Percentiles rank a stretch among this genome's conserved stretches.
phyloP scores from a whole-genome alignment of 805 yeast species.

The Wickerhamomyces bisporus region DNA sequence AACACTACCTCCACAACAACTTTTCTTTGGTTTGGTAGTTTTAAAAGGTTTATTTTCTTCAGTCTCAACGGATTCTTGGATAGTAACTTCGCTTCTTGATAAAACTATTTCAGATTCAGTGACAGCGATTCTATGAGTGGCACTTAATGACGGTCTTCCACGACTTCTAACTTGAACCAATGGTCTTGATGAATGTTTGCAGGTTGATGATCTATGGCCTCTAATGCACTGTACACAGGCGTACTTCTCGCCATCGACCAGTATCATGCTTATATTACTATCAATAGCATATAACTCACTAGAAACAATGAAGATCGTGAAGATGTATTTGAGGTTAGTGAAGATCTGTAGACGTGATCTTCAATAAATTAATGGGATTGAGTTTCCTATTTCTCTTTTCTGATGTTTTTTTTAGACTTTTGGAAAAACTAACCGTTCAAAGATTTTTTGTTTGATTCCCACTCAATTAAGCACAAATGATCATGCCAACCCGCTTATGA shows the following conservation, averaged over 20 bases:
- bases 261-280: conserved; percentile 47
- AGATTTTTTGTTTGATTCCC: no score
- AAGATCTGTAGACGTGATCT: no score
- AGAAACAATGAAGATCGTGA: no score
- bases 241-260: conserved; percentile 67
- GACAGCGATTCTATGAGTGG: conserved; percentile 24
- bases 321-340: no score
- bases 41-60: background rate
- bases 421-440: no score
- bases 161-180: conserved; percentile 70
- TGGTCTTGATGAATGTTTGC: conserved; percentile 70
- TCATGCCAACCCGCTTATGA: no score
- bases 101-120: conserved; percentile 19
- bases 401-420: no score
- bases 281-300: no score
- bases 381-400: no score
- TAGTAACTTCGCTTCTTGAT: conserved; percentile 11
- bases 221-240: conserved; percentile 76
- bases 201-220: conserved; percentile 77
- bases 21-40: background rate
- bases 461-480: no score
- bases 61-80: conserved; percentile 5
- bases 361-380: no score
- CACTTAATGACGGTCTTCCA: conserved; percentile 64
- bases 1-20: background rate